Conservation (phyloP, 768 basidiomycete genomes). For the Amanita pseudoporphyria region DNA sequence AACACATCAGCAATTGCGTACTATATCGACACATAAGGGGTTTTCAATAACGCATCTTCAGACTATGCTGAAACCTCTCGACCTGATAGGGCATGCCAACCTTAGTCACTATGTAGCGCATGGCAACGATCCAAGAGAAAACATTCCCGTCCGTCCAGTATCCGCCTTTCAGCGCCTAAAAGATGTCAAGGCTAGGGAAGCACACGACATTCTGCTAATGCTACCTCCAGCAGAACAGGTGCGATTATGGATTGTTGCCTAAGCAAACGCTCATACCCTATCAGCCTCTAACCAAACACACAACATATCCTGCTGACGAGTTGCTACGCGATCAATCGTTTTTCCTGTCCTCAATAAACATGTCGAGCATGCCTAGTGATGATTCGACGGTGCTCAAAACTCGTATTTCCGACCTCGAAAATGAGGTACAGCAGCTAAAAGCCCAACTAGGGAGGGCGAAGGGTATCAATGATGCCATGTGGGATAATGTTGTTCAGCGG, state of each 20-base stretch:
- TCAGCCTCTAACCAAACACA: constrained; percentile 22
- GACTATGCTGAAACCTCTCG: constrained; percentile 79
- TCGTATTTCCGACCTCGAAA: constrained; percentile 59
- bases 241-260: constrained; percentile 9
- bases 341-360: constrained; percentile 42
- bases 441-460: constrained; percentile 77
- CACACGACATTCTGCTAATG: constrained; percentile 61
- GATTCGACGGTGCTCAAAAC: constrained; percentile 36
- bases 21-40: constrained; percentile 63
- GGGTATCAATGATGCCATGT: constrained; percentile 90
- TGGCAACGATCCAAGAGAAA: constrained; percentile 38
- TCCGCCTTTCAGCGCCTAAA: constrained; percentile 65
- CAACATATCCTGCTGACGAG: constrained; percentile 40
- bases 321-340: constrained; percentile 56
- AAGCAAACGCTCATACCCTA: constrained; percentile 3
- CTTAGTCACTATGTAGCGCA: constrained; percentile 35
- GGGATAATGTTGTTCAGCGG: constrained; percentile 74
- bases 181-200: constrained; percentile 56
- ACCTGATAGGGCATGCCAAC: constrained; percentile 75
- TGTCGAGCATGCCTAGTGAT: constrained; percentile 17
- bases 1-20: constrained; percentile 83
- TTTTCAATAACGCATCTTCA: constrained; percentile 61
- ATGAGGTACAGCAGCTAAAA: constrained; percentile 55
- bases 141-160: constrained; percentile 57
- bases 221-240: constrained; percentile 41